These are phyloP conservation scores for Vanrija sp. DNA, from an alignment of 1,284 basidiomycete genomes.

Conservation along the genomic window DNA sequence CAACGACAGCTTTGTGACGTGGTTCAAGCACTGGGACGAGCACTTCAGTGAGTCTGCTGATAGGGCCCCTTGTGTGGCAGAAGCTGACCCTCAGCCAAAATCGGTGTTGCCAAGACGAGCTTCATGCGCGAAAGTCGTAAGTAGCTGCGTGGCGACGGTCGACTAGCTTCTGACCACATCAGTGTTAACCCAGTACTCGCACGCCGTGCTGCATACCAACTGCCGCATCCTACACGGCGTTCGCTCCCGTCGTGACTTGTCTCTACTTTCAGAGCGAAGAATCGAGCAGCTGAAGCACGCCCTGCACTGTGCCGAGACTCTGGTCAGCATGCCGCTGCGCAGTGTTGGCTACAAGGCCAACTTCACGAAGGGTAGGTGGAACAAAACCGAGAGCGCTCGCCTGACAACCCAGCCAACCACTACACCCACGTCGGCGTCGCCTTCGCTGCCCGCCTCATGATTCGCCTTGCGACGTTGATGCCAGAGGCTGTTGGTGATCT, in stretches of 20 bases:
- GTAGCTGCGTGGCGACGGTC: background rate
- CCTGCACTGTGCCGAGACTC: constrained; percentile 23
- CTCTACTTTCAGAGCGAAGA: constrained; percentile 22
- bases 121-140: constrained; percentile 14
- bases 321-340: constrained; percentile 26
- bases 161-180: background rate
- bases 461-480: constrained; percentile 35
- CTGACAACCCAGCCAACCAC: constrained; percentile 20
- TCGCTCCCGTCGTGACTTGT: constrained; percentile 26
- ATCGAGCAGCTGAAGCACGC: constrained; percentile 24
- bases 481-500: constrained; percentile 35
- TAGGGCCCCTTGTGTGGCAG: too few species aligned
- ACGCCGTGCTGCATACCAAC: constrained; percentile 29
- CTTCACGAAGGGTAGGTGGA: constrained; percentile 11
- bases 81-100: constrained; percentile 4
- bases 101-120: constrained; percentile 3
- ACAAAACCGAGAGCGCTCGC: background rate
- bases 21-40: constrained; percentile 46
- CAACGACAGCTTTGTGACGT: constrained; percentile 33
- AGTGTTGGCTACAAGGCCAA: constrained; percentile 28
- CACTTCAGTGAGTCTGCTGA: constrained; percentile 23
- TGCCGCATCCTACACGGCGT: constrained; percentile 31
- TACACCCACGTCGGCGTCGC: constrained; percentile 38
- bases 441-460: constrained; percentile 39
- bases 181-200: constrained; percentile 18